Base-by-base conservation (phyloP, 2,329 filamentous ascomycete genomes). In the Ascochyta viciae-villosae region DNA sequence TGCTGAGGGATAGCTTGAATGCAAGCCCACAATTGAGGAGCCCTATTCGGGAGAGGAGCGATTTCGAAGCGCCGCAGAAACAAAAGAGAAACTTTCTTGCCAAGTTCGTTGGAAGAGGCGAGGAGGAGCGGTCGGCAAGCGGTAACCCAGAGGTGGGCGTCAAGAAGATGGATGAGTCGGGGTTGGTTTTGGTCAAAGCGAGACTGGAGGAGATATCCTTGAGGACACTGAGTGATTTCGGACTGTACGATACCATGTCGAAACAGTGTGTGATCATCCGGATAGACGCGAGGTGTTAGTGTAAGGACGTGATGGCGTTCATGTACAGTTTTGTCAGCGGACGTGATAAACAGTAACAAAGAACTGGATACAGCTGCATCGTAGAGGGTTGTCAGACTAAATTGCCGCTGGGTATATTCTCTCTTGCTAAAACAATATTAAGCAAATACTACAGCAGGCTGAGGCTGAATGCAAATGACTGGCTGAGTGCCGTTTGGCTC, bases 231-330 rank as follows among this genome's bases (percentile, higher is more conserved):
- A 74, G 61, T 48, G 71, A 73, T 24, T 75, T 75, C 60, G 72
- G 72, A 29, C 52, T 75, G 5, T 75, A 72, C 38, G 71, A 74
- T 58, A 74, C 73, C 1, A 67, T 74, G 68, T 66, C 65, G 35
- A 73, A 64, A 43, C 68, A 70, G 50, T 74, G 72, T 51, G 60
- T 74, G 10, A 68, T 72, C 40, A 58, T 74, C 23, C 51, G 64
- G 26, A 65, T 74, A 1, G 69, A 74, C 52, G 72, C 67, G 26
- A 61, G 65, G 41, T 73, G 67, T 58, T 74, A 22, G 6, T 13
- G 7, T 22, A 4, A 16, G 31, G 15, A 16, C 39, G 35, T 43
- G 38, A 2, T 35, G 7, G 34, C 7, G 13, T 27, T 1, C 23
- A 42, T 23, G 31, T 51, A 39, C 24, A 12, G 16, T 24, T 41